phyloP scores from a whole-genome alignment of 1,139 yeast genomes.

The Saccharomyces uvarum region DNA sequence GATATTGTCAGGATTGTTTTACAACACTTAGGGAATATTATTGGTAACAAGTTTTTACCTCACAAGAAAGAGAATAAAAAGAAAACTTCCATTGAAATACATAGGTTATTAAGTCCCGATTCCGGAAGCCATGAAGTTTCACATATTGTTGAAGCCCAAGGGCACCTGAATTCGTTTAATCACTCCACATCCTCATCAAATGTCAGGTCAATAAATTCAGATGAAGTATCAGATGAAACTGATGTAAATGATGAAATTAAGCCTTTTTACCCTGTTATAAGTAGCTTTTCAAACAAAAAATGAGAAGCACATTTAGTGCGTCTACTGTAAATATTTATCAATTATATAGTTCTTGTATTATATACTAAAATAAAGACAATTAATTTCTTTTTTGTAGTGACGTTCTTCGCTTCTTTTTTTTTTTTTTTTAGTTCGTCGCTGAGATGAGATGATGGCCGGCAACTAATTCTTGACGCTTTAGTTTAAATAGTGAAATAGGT shows the following conservation, averaged over 20 bases:
- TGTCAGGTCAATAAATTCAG: background rate
- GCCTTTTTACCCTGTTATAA: background rate
- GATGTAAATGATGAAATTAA: background rate
- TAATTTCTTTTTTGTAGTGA: background rate
- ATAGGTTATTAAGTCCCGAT: background rate
- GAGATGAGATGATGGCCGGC: background rate
- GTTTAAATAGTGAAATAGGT: background rate
- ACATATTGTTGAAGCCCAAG: background rate
- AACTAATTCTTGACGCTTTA: background rate
- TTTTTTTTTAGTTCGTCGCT: background rate
- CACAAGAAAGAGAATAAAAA: constrained; percentile 33
- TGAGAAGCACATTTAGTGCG: background rate
- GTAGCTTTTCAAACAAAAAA: background rate
- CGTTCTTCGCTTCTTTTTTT: background rate
- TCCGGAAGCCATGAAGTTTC: background rate
- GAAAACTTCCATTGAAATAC: background rate
- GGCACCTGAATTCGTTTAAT: background rate
- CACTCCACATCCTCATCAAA: background rate
- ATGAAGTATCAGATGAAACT: background rate
- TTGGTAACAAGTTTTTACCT: constrained; percentile 64
- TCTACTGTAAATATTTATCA: background rate
- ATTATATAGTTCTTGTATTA: background rate
- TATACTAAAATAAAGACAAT: background rate
- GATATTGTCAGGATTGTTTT: constrained; percentile 63
- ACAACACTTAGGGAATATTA: constrained; percentile 68